phyloP scores from a whole-genome alignment of 2,329 filamentous ascomycete genomes.

The Aspergillus eucalypticola region DNA sequence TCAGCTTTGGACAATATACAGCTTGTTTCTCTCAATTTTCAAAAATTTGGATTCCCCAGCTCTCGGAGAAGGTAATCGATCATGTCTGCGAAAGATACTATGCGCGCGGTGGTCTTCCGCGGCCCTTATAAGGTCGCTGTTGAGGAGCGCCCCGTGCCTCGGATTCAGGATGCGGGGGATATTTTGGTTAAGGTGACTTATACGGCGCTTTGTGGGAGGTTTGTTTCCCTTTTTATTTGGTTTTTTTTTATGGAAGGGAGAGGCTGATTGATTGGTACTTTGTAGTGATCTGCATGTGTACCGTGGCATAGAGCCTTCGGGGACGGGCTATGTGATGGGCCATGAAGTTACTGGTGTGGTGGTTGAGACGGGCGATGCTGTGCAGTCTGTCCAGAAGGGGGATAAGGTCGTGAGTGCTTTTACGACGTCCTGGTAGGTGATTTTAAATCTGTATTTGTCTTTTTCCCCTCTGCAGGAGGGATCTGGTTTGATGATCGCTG shows the following conservation, averaged over 20 bases:
- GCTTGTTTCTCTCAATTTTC: too few species aligned
- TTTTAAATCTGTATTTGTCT: neutral
- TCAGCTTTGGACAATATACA: too few species aligned
- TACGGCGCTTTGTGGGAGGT: slow-evolving; percentile 87
- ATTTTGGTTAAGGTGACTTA: slow-evolving; percentile 81
- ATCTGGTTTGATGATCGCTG: neutral
- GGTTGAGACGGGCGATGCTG: slow-evolving; percentile 64
- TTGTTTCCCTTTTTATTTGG: neutral
- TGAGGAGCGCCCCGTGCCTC: slow-evolving; percentile 76
- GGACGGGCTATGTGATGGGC: slow-evolving; percentile 65
- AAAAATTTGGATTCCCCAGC: too few species aligned
- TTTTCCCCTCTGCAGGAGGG: neutral
- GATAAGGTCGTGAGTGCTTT: slow-evolving; percentile 83
- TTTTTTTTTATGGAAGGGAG: neutral
- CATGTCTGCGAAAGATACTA: slow-evolving; percentile 50
- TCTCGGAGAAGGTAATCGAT: too few species aligned
- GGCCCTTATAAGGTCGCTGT: slow-evolving; percentile 73
- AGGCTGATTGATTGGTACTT: neutral
- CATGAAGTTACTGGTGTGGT: slow-evolving; percentile 86
- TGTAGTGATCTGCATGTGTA: slow-evolving; percentile 80
- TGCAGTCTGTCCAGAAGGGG: slow-evolving; percentile 69
- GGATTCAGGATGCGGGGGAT: slow-evolving; percentile 69
- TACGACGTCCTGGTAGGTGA: slow-evolving; percentile 70
- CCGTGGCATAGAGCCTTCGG: slow-evolving; percentile 74
- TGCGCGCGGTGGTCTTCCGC: slow-evolving; percentile 89